Conservation (phyloP, 2,329 filamentous ascomycete genomes). For the Alternaria brassicicola region DNA sequence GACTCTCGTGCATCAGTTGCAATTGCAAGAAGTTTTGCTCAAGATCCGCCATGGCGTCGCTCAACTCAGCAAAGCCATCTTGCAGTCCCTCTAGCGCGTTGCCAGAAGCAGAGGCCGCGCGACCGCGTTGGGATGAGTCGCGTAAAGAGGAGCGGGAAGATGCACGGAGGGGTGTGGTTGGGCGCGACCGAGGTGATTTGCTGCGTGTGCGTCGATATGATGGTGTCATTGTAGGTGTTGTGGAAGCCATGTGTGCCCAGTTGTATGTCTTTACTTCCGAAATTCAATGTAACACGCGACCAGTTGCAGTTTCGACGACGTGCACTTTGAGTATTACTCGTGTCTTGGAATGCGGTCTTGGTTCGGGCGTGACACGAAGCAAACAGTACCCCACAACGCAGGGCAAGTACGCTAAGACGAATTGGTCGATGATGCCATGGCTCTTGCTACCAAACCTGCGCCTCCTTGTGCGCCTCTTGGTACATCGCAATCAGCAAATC, state of each 20-base stretch:
- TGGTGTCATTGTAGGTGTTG: conserved; percentile 33
- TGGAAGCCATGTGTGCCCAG: conserved; percentile 25
- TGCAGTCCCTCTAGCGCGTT: conserved; percentile 83
- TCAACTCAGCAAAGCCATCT: conserved; percentile 88
- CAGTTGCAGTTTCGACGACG: background rate
- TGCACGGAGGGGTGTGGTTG: conserved; percentile 89
- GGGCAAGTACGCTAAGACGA: conserved; percentile 11
- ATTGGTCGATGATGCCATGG: conserved; percentile 15
- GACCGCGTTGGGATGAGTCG: conserved; percentile 50
- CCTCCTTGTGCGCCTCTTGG: background rate
- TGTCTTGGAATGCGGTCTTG: background rate
- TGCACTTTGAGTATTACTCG: background rate
- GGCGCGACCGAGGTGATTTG: conserved; percentile 67
- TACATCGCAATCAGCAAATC: background rate
- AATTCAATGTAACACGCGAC: background rate
- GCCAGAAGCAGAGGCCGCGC: conserved; percentile 57
- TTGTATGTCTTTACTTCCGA: background rate
- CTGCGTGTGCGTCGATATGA: conserved; percentile 60
- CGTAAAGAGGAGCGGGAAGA: conserved; percentile 89
- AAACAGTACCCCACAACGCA: conserved; percentile 14
- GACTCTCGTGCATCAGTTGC: conserved; percentile 93
- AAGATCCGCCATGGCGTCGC: conserved; percentile 91
- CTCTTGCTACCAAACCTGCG: background rate
- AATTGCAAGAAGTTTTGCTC: conserved; percentile 98
- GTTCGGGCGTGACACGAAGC: background rate